Base-by-base conservation (phyloP, 139 green algal genomes). In the Chlamydomonas applanata region DNA sequence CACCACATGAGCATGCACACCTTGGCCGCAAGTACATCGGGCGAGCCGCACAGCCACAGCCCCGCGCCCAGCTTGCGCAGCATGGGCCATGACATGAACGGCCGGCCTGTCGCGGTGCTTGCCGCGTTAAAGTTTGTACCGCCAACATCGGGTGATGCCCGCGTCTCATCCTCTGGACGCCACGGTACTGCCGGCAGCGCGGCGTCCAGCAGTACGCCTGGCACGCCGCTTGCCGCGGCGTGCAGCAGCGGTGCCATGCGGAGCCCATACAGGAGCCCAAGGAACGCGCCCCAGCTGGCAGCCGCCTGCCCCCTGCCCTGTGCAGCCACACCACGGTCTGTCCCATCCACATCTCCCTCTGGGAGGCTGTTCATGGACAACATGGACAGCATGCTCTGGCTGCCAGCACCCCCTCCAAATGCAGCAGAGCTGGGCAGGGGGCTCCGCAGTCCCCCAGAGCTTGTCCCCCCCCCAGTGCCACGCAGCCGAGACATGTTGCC, bases 31-130 rank as follows among this genome's bases (percentile, higher is more conserved):
- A 66, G 24, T 3, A 66, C 59, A 14, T 40, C 24, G 3, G 59
- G 59, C 4, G 32, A n/a, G 40, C 95, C 86, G 1, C 72, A 80
- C 34, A 98, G 83, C 93, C 93, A 98, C 69, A 96, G 92, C 24
- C 90, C 93, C 11, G 84, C 92, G 16, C 93, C 93, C 11, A 89
- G 29, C 13, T 73, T 68, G 1, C 86, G 84, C 61, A 95, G 64
- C 57, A 72, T 72, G 14, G 62, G 61, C 92, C 92, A 97, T 14
- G 81, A 91, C 13, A 82, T 49, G 24, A 53, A 19, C 1, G 75
- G 75, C 16, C 75, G 75, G 0, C 33, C 62, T 54, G 34, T 13
- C 17, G 62, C 29, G 2, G 4, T 27, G 32, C 5, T 5, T 36
- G 29, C 32, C 22, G 34, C 53, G 17, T 4, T 40, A 25, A 70